A percentile compares a stretch with the other conserved stretches of the same genome.
These are phyloP conservation scores for Neurospora hispaniola DNA, from an alignment of 495 filamentous ascomycete species.

Conservation along the genomic window DNA sequence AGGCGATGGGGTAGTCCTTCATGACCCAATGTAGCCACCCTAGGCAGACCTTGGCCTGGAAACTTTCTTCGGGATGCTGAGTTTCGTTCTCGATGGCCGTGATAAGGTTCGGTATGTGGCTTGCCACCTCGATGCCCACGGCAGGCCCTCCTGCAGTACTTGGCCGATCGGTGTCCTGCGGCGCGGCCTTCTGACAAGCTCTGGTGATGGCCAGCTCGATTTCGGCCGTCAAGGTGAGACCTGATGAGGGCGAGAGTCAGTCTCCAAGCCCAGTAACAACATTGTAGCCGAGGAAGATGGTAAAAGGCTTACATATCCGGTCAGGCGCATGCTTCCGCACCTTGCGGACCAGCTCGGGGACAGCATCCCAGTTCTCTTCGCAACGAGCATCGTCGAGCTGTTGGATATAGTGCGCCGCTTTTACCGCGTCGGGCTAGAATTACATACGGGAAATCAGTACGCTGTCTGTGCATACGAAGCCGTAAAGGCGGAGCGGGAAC, in stretches of 20 bases:
- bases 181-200: conserved; percentile 34
- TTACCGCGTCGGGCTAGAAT: conserved; percentile 40
- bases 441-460: conserved; percentile 2
- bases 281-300: conserved; percentile 1
- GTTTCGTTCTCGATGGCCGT: conserved; percentile 55
- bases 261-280: not conserved
- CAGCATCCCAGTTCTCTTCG: conserved; percentile 75
- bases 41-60: conserved; percentile 69
- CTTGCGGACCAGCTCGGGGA: conserved; percentile 86
- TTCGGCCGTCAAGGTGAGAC: conserved; percentile 64
- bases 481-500: not conserved
- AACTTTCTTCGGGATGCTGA: conserved; percentile 52
- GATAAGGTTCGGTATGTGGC: conserved; percentile 51
- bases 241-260: conserved; percentile 29
- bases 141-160: conserved; percentile 11
- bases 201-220: conserved; percentile 53
- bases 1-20: conserved; percentile 52
- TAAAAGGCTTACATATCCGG: conserved; percentile 55
- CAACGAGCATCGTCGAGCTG: conserved; percentile 79
- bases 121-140: conserved; percentile 30
- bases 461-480: not conserved
- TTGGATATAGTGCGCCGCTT: conserved; percentile 69
- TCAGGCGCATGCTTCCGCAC: conserved; percentile 87
- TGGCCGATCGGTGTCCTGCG: conserved; percentile 33
- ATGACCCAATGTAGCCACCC: conserved; percentile 75